phyloP scores from a whole-genome alignment of 2,329 filamentous ascomycete genomes.

The Exophiala mesophila region DNA sequence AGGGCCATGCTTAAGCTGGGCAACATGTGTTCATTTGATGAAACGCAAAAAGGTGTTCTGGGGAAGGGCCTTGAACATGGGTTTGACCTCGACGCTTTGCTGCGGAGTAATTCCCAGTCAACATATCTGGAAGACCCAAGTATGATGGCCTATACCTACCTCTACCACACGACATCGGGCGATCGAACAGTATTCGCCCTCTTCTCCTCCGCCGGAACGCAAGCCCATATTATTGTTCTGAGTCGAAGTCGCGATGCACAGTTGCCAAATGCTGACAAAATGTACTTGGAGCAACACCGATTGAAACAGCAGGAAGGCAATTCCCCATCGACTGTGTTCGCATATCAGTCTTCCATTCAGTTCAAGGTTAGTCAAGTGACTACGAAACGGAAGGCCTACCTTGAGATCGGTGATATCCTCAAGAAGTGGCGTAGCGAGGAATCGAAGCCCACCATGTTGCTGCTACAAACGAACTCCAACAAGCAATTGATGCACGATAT shows the following conservation, averaged over 20 bases:
- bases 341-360: slow-evolving; percentile 77
- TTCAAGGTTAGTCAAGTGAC: slow-evolving; percentile 87
- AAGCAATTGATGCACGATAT: slow-evolving; percentile 79
- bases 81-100: slow-evolving; percentile 77
- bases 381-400: slow-evolving; percentile 79
- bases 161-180: slow-evolving; percentile 87
- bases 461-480: slow-evolving; percentile 84
- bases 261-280: slow-evolving; percentile 81
- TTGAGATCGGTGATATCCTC: slow-evolving; percentile 80
- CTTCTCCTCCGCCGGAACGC: slow-evolving; percentile 74
- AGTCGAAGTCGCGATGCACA: slow-evolving; percentile 76
- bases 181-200: slow-evolving; percentile 91
- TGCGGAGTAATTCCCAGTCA: slow-evolving; percentile 60
- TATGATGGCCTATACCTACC: slow-evolving; percentile 78
- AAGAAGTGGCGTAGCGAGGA: slow-evolving; percentile 90
- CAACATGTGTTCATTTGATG: slow-evolving; percentile 88
- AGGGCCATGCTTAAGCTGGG: slow-evolving; percentile 85
- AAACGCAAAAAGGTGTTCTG: slow-evolving; percentile 80
- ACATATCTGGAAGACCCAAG: slow-evolving; percentile 68
- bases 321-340: slow-evolving; percentile 73
- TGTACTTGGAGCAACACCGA: slow-evolving; percentile 73
- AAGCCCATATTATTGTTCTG: slow-evolving; percentile 83
- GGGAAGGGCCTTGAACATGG: slow-evolving; percentile 90
- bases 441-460: slow-evolving; percentile 70
- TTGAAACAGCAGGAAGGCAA: slow-evolving; percentile 61